These are phyloP conservation scores for Penicillium glabrum DNA, from an alignment of 2,329 filamentous ascomycete genomes.

Conservation along the genomic window DNA sequence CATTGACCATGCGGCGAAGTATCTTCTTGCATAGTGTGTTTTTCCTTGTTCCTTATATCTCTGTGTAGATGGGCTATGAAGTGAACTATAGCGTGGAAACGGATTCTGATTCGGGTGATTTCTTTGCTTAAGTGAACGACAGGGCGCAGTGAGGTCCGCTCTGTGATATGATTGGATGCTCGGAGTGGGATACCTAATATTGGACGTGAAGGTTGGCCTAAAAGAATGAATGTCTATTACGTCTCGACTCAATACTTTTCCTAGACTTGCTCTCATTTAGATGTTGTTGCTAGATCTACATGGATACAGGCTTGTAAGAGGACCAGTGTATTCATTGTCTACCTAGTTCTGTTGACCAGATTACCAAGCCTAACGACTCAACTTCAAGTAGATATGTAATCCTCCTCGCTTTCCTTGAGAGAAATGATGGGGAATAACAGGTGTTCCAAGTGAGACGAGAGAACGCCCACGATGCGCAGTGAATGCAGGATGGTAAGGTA, in stretches of 20 bases:
- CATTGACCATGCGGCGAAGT: constrained; percentile 86
- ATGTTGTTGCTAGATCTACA: no score
- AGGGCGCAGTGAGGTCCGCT: constrained; percentile 5
- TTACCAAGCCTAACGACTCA: neutral
- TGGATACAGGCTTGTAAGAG: neutral
- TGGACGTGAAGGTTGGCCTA: neutral
- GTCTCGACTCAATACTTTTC: neutral
- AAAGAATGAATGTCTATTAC: neutral
- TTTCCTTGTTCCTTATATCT: constrained; percentile 3
- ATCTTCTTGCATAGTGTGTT: constrained; percentile 63
- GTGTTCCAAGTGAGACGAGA: constrained; percentile 2
- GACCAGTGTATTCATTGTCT: neutral
- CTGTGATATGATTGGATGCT: constrained; percentile 8
- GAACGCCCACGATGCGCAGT: constrained; percentile 11
- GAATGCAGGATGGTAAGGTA: constrained; percentile 10
- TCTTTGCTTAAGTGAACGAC: constrained; percentile 15
- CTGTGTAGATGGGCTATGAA: constrained; percentile 3
- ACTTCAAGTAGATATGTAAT: neutral
- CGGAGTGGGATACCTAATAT: neutral
- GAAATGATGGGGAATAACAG: neutral
- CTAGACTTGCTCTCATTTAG: neutral
- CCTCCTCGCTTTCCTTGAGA: neutral
- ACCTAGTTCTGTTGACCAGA: neutral
- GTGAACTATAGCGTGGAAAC: constrained; percentile 1
- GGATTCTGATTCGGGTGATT: constrained; percentile 12